Conservation (phyloP, 495 filamentous ascomycete genomes). For the Cairneyella variabilis region DNA sequence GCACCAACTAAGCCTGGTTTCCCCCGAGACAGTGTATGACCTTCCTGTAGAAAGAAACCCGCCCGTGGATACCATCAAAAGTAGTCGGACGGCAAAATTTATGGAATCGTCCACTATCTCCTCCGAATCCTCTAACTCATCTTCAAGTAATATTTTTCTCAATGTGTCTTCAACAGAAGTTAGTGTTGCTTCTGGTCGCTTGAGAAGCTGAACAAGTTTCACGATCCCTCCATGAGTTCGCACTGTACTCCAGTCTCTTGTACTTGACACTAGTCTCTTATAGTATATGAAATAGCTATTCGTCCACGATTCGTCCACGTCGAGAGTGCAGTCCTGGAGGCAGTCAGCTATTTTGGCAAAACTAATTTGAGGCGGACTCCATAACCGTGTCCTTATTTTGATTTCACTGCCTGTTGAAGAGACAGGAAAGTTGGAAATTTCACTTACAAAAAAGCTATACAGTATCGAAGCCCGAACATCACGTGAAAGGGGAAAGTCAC, state of each 20-base stretch:
- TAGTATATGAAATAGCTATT: neutral
- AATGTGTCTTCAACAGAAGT: neutral
- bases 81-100: conserved; percentile 20
- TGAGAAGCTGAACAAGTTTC: neutral
- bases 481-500: neutral
- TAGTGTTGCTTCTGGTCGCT: neutral
- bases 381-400: no score
- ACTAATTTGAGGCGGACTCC: no score
- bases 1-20: neutral
- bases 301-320: neutral
- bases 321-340: neutral
- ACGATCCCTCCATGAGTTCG: conserved; percentile 10
- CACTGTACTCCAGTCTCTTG: neutral
- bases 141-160: neutral
- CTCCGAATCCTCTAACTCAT: neutral
- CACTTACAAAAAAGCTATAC: neutral
- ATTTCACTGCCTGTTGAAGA: neutral
- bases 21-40: neutral
- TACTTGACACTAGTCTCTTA: neutral
- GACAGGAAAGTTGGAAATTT: neutral
- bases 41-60: neutral
- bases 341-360: neutral
- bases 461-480: neutral
- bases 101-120: conserved; percentile 6
- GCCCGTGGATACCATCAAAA: conserved; percentile 19